Evolutionary conservation across 371 early-diverging fungal genomes (phyloP).

Genomic region (Syncephalastrum sp.): DNA sequence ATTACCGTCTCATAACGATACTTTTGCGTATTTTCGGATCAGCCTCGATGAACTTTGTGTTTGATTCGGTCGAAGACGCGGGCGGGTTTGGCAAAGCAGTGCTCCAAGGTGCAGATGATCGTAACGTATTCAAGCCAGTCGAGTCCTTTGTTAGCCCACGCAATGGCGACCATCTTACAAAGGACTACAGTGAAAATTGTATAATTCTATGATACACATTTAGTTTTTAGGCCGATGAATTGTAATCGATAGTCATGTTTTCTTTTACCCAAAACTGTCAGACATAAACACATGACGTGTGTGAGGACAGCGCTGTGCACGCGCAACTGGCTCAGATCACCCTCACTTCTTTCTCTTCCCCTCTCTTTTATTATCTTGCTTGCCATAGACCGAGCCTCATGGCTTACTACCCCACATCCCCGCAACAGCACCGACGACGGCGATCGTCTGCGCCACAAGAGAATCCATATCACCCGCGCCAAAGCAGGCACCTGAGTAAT

Average conservation of each 20-base stretch:
- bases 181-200: conserved; percentile 21
- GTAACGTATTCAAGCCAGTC: conserved; percentile 14
- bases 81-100: conserved; percentile 11
- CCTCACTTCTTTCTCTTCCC: not conserved
- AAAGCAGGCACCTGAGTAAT: too few relatives aligned
- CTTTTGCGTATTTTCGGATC: not conserved
- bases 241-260: not conserved
- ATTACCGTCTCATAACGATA: not conserved
- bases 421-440: too few relatives aligned
- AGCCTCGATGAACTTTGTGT: conserved; percentile 16
- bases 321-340: too few relatives aligned
- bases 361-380: not conserved
- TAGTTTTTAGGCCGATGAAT: not conserved
- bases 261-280: conserved; percentile 4
- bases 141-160: conserved; percentile 17
- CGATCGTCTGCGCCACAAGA: too few relatives aligned
- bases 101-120: not conserved
- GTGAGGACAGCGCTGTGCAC: too few relatives aligned
- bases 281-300: conserved; percentile 1
- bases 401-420: too few relatives aligned
- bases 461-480: too few relatives aligned
- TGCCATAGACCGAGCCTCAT: too few relatives aligned
- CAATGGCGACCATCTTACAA: conserved; percentile 6
- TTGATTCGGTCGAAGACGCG: conserved; percentile 15
- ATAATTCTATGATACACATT: conserved; percentile 14